Base-by-base conservation (phyloP, 73 alveolate species). In the Paramecium sonneborni region DNA sequence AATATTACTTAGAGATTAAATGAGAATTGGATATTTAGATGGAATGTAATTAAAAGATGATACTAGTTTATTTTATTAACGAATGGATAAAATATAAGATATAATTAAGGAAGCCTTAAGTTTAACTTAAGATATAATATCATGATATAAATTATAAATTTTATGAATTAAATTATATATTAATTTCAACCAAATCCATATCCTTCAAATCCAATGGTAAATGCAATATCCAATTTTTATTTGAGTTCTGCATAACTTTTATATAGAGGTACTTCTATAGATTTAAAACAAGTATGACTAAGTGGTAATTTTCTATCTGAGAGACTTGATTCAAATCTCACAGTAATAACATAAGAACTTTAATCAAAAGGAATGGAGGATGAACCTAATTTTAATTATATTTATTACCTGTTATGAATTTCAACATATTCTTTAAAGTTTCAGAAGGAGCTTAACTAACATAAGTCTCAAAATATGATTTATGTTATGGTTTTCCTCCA, bases 101-200 rank as follows among this genome's bases (percentile, higher is more conserved):
- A 76, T 76, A 1, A 76, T 76, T 41, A 37, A 18, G 1, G 69
- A 34, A 18, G 62, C 88, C 0, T 28, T 76, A 21, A 39, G 12
- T 15, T 10, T 39, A 18, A 79, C 62, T 35, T 12, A 30, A 37
- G 26, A 38, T 6, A 76, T 68, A 7, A 68, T 68, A 6, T 41
- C 85, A 10, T 68, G 85, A 68, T 6, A 56, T 56, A 9, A 56
- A 56, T 56, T n/a, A n/a, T n/a, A n/a, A n/a, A n/a, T n/a, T n/a
- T n/a, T n/a, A n/a, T n/a, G n/a, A n/a, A n/a, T n/a, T n/a, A n/a
- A n/a, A n/a, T n/a, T n/a, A n/a, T n/a, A n/a, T n/a, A n/a, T n/a
- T n/a, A n/a, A n/a, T 62, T 43, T 88, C 94, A 88, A 12, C 94
- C 94, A 70, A 88, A 88, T 32, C 91, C 94, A 46, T 39, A 88